Conservation (phyloP, 1,284 basidiomycete genomes). For the Ceratobasidium sp. region DNA sequence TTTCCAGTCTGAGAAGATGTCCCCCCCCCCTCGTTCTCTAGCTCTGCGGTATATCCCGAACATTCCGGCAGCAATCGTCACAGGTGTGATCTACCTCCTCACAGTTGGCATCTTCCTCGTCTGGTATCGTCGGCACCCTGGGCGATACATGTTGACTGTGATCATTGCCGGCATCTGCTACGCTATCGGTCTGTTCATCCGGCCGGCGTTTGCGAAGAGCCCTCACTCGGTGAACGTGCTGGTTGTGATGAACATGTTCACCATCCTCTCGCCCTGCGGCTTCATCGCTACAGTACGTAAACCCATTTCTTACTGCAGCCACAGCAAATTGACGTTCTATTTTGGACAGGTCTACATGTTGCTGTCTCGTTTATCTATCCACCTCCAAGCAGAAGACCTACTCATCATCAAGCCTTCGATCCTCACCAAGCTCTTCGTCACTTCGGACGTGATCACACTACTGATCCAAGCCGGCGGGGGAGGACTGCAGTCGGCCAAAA, state of each 20-base stretch:
- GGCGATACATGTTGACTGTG: conserved; percentile 12
- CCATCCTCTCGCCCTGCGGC: conserved; percentile 15
- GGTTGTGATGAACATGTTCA: conserved; percentile 7
- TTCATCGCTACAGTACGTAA: conserved; percentile 14
- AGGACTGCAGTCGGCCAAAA: conserved; percentile 49
- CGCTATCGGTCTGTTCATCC: conserved; percentile 5
- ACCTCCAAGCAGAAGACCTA: conserved; percentile 6
- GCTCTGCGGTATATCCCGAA: conserved; percentile 17
- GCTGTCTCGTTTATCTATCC: neutral
- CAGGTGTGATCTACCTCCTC: neutral
- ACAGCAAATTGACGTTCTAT: neutral
- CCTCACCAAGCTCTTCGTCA: conserved; percentile 4
- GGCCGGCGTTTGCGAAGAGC: conserved; percentile 50
- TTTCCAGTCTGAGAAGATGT: too few relatives aligned
- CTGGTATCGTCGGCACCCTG: neutral
- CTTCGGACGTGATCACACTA: conserved; percentile 16
- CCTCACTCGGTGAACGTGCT: neutral
- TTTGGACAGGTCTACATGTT: conserved; percentile 9
- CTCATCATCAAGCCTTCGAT: conserved; percentile 7
- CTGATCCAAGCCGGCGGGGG: conserved; percentile 10
- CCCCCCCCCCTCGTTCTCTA: neutral
- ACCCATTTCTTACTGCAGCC: neutral
- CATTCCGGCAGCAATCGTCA: neutral
- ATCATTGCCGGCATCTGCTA: neutral
- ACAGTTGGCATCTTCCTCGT: neutral